Evolutionary conservation across 2,329 filamentous ascomycete genomes (phyloP), one percentile per base, ranked within the genome.

Genomic region (Xenoacremonium recifei): DNA sequence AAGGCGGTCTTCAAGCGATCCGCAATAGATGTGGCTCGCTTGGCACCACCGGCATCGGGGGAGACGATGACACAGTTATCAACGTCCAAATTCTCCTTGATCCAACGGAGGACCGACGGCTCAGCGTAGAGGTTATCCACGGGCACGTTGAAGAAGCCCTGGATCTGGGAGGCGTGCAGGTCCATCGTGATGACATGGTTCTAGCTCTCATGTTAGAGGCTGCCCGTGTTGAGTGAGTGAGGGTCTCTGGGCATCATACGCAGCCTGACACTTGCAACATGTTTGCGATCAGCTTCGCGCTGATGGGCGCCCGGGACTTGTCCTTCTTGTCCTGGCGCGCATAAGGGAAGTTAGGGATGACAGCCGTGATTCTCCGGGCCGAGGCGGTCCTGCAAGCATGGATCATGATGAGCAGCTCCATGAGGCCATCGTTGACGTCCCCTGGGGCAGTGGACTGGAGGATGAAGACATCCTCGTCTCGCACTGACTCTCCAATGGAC

Each of bases 371-470:
- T 51, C 92, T 87, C 51, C 91, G 84, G 11, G 92, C 92, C 33
- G 70, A 74, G 25, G 75, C 75, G 21, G 73, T 77, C 32, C 73
- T 71, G 76, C 92, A 96, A 50, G 92, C 92, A 63, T 95, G 95
- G 68, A 96, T 95, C 84, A 96, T 96, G 70, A 97, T 96, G 54
- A 97, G 80, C 27, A 97, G 80, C 70, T 99, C 92, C 92, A 99
- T 97, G 46, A 99, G 79, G 37, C 90, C 90, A 66, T 97, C 92
- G 70, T 99, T 99, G 72, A 97, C 95, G 64, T 96, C 91, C 64
- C 92, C 91, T 2, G 92, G 92, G 30, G 88, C 85, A 35, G 93
- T 96, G 18, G 92, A 96, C 70, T 97, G 92, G 47, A 97, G 77
- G 59, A 97, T 95, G 73, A 96, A 97, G 62, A 96, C 91, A 80